Conservation (phyloP, 176 grass and related monocot genomes). For the Oryza meyeriana region DNA sequence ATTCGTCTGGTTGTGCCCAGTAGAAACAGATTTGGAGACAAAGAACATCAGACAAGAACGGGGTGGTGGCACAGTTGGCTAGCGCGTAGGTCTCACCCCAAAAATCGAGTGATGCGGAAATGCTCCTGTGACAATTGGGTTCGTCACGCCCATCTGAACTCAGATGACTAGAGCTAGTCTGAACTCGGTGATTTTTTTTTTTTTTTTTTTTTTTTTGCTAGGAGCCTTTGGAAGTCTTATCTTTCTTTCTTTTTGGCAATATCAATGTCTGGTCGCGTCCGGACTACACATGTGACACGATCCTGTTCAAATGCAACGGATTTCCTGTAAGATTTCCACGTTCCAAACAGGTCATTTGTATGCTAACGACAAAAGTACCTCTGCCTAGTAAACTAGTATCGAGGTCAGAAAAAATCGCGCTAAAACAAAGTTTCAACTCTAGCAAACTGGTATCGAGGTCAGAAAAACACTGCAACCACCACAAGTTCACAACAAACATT, state of each 20-base stretch:
- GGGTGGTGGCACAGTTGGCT: slow-evolving; percentile 78
- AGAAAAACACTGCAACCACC: no score
- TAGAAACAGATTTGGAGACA: background rate
- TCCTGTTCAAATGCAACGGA: no score
- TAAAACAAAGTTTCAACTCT: no score
- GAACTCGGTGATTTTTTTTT: background rate
- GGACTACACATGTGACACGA: no score
- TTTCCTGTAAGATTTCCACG: background rate
- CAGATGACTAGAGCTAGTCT: background rate
- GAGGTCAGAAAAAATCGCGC: no score
- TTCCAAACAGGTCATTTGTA: background rate
- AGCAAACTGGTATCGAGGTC: background rate
- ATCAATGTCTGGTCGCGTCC: no score
- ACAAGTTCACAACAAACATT: background rate
- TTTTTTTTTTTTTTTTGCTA: no score
- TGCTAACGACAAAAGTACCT: no score
- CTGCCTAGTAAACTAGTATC: no score
- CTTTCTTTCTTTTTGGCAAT: no score
- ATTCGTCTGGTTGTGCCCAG: no score
- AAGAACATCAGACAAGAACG: background rate
- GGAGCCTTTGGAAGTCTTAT: no score
- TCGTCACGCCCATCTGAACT: background rate
- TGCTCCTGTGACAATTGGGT: background rate
- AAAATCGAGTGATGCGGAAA: background rate
- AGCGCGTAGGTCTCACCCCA: slow-evolving; percentile 63